Percentiles rank a stretch among this genome's conserved stretches.
phyloP scores from a whole-genome alignment of 2,329 filamentous ascomycete genomes.

The Verticillium nonalfalfae region DNA sequence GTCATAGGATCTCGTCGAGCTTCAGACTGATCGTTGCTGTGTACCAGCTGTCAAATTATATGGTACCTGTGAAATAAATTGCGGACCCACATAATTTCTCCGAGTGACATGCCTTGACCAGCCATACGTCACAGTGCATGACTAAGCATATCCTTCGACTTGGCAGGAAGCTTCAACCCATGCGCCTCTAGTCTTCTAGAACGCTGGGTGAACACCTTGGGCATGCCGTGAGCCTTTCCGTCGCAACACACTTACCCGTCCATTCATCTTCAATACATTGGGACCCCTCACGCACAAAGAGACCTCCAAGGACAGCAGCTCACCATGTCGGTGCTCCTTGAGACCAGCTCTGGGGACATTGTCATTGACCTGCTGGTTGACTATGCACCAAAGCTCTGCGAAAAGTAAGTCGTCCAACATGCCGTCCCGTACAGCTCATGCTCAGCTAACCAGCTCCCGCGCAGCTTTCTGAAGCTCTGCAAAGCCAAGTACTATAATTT shows the following conservation, averaged over 20 bases:
- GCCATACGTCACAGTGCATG: neutral
- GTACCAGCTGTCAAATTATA: too few species aligned
- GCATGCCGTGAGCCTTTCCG: neutral
- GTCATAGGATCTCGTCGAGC: too few species aligned
- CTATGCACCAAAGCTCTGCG: constrained; percentile 83
- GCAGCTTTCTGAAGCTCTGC: constrained; percentile 95
- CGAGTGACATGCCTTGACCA: too few species aligned
- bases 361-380: constrained; percentile 90
- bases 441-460: constrained; percentile 46
- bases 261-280: neutral
- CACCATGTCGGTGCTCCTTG: constrained; percentile 83
- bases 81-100: too few species aligned
- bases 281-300: neutral
- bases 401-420: constrained; percentile 64
- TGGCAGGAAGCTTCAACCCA: neutral
- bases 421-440: neutral
- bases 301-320: neutral
- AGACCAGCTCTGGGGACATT: constrained; percentile 89
- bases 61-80: too few species aligned
- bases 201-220: neutral
- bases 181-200: neutral
- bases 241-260: neutral
- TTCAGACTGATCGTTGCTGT: too few species aligned
- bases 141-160: neutral
- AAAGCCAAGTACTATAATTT: constrained; percentile 99